Base-by-base conservation (phyloP, 2,329 filamentous ascomycete species). In the Exophiala calicioides region DNA sequence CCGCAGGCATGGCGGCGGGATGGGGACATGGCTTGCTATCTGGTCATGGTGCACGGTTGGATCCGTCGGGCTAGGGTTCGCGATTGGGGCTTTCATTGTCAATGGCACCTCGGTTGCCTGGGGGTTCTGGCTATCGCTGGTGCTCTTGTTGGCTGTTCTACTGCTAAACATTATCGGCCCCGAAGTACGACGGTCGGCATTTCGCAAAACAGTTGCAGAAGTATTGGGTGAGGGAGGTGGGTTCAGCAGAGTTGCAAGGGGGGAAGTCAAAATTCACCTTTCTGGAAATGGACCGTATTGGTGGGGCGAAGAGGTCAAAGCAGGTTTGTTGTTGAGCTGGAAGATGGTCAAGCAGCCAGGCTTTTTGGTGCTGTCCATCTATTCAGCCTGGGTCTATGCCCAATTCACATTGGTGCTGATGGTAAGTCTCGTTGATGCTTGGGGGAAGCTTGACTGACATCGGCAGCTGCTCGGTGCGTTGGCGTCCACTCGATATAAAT, bases 31-130 rank as follows among this genome's bases (percentile, higher is more conserved):
- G 87, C 73, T 89, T 7, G 84, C 85, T 1, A 74, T 86, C 44
- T 90, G 86, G 85, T 83, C 84, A 0, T 90, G 84, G 81, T 87
- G 84, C 62, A 86, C 80, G 65, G 81, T 87, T 58, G 84, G 82
- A 4, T 87, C 85, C 16, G 73, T 90, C 16, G 80, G 81, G 0
- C 62, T 88, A 27, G 86, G 87, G 0, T 90, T 90, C 60, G 68
- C 86, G 47, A 71, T 87, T 29, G 87, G 87, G 3, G 85, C 85
- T 8, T 69, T 76, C 27, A 79, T 90, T 57, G 88, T 90, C 57
- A 79, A 84, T 53, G 66, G 64, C 7, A 65, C 82, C 24, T 75
- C 77, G 41, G 85, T 86, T 2, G 77, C 79, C 1, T 90, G 84
- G 85, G 86, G 86, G 0, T 87, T 90, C 63, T 89, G 88, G 63